Evolutionary conservation across 2,329 filamentous ascomycete species (phyloP).

Genomic region (Aspergillus puulaauensis): DNA sequence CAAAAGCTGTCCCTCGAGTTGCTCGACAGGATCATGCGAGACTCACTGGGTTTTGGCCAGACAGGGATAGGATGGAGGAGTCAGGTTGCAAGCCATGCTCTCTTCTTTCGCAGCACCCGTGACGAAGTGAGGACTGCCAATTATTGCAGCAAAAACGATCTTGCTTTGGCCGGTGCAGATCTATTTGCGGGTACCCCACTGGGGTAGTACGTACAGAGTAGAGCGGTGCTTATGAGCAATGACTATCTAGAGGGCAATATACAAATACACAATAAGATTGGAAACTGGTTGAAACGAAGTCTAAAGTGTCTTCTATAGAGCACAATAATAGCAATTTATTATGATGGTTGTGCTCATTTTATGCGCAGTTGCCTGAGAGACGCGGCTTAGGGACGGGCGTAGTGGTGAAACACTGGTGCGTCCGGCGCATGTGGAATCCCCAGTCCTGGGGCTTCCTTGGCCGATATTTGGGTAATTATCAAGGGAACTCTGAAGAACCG

Average conservation of each 20-base stretch:
- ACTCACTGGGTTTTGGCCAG: background rate
- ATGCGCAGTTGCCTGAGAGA: conserved; percentile 19
- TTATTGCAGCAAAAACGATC: background rate
- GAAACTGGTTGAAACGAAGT: background rate
- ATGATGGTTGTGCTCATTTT: background rate
- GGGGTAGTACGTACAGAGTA: background rate
- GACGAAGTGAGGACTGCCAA: background rate
- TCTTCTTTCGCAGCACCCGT: background rate
- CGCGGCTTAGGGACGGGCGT: conserved; percentile 7
- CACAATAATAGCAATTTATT: background rate
- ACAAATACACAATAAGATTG: background rate
- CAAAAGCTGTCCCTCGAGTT: background rate
- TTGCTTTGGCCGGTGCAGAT: background rate
- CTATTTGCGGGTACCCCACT: background rate
- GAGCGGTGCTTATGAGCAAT: background rate
- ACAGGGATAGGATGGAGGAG: background rate
- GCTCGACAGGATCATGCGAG: background rate
- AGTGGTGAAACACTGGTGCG: conserved; percentile 26
- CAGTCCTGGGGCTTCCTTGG: conserved; percentile 8
- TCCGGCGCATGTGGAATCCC: conserved; percentile 16
- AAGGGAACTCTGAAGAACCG: background rate
- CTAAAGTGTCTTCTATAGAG: background rate
- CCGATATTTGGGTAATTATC: conserved; percentile 4
- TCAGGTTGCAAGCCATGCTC: background rate
- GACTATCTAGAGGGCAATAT: conserved; percentile 3